A percentile compares a stretch with the other conserved stretches of the same genome.
phyloP scores from a whole-genome alignment of 73 alveolate species.

The Tetrahymena thermophila region DNA sequence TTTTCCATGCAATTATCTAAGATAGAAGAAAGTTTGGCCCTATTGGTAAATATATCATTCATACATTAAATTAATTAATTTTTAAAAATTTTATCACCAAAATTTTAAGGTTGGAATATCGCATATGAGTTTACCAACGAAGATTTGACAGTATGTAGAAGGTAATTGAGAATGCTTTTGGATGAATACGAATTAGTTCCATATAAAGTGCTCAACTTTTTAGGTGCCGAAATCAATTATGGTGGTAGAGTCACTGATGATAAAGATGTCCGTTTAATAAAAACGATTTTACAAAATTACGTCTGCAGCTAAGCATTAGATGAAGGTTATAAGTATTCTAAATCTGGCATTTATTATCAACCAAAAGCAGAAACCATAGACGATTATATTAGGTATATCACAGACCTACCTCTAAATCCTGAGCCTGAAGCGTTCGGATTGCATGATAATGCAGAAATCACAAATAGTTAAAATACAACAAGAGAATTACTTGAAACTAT shows the following conservation, averaged over 20 bases:
- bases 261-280: slow-evolving; percentile 89
- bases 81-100: background rate
- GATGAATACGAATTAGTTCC: slow-evolving; percentile 95
- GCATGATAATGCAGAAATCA: slow-evolving; percentile 98
- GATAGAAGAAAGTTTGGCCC: slow-evolving; percentile 99
- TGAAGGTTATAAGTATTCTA: slow-evolving; percentile 51
- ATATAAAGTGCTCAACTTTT: slow-evolving; percentile 94
- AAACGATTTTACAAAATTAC: slow-evolving; percentile 86
- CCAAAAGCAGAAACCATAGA: slow-evolving; percentile 2
- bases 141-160: slow-evolving; percentile 97
- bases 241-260: slow-evolving; percentile 99
- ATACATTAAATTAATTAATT: background rate
- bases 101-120: slow-evolving; percentile 94
- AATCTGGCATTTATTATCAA: slow-evolving; percentile 1
- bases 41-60: slow-evolving; percentile 49
- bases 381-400: slow-evolving; percentile 85
- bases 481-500: slow-evolving; percentile 79
- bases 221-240: slow-evolving; percentile 97
- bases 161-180: slow-evolving; percentile 94
- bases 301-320: slow-evolving; percentile 83
- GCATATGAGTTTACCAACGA: slow-evolving; percentile 99
- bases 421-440: slow-evolving; percentile 98
- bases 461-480: slow-evolving; percentile 89
- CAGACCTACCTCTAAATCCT: slow-evolving; percentile 85
- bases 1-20: slow-evolving; percentile 98